These are phyloP conservation scores for Apiotrichum gracile DNA, from an alignment of 1,284 basidiomycete species.

Conservation along the genomic window DNA sequence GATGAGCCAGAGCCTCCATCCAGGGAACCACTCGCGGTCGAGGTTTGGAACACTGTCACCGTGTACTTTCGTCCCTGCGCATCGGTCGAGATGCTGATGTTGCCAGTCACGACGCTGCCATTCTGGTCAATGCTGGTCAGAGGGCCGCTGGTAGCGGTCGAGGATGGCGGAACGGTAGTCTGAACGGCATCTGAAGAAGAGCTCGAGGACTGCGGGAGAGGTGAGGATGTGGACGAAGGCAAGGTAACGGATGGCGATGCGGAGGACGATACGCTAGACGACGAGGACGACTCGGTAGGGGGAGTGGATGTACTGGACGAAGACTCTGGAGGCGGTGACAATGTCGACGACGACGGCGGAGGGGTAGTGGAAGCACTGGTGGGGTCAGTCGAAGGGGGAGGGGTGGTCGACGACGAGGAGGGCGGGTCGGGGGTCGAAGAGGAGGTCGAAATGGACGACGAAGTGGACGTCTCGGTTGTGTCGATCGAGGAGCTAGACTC, in stretches of 20 bases:
- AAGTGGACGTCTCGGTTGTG: no score
- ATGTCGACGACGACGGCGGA: background rate
- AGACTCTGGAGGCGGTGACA: background rate
- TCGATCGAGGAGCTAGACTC: no score
- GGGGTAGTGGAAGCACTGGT: background rate
- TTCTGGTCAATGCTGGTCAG: slow-evolving; percentile 10
- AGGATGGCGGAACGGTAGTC: background rate
- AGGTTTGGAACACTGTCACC: slow-evolving; percentile 38
- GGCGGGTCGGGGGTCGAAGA: background rate
- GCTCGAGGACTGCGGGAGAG: no score
- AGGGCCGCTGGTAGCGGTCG: background rate
- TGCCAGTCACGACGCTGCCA: background rate
- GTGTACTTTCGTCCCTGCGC: slow-evolving; percentile 27
- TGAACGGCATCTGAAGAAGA: background rate
- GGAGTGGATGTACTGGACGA: background rate
- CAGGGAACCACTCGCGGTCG: slow-evolving; percentile 5
- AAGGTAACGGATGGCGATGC: background rate
- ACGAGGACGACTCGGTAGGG: background rate
- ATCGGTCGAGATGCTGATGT: background rate
- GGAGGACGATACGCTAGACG: background rate
- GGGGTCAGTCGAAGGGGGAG: no score
- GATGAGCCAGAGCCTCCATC: slow-evolving; percentile 11
- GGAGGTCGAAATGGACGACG: background rate
- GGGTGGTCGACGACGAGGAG: background rate
- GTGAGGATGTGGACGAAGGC: background rate